Evolutionary conservation across 495 filamentous ascomycete species (phyloP), one percentile per base, ranked within the genome.

Genomic region (Pseudoneurospora amorphoporcata): DNA sequence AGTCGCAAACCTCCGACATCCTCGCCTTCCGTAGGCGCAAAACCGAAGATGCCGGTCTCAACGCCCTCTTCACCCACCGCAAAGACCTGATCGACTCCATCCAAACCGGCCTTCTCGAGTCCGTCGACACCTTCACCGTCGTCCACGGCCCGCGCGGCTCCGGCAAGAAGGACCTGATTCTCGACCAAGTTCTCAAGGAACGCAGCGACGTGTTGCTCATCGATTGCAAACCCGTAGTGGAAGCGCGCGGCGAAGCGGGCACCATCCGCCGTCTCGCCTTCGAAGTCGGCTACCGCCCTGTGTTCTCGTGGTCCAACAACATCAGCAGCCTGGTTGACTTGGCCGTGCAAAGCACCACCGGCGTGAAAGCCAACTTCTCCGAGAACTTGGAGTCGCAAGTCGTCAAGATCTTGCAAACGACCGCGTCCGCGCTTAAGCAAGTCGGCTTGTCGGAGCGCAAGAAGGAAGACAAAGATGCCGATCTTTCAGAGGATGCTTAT

Each of bases 271-370:
- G 91, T 68, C 91, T 94, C 3, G 96, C 96, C 2, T 79, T 82
- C 6, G 88, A 95, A 76, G 95, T 98, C 71, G 95, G 95, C 45
- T 99, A 98, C 76, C 85, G 93, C 2, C 95, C 95, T 0, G 87
- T 99, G 8, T 99, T 99, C 80, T 95, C 92, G 0, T 99, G 94
- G 92, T 90, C 95, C 84, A 99, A 99, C 79, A 97, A 90, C 74
- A 87, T 98, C 72, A 96, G 92, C 80, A 97, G 93, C 79, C 86
- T 97, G 74, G 85, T 97, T 73, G 95, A 99, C 75, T 87, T 99
- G 53, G 95, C 94, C 19, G 91, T 94, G 17, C 94, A 98, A 76
- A 92, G 95, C 73, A 94, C 95, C 42, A 97, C 96, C 43, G 95
- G 95, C 14, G 91, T 94, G 65, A 97, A 97, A 77, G 91, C 96